These are phyloP conservation scores for Verruconis gallopava DNA, from an alignment of 2,329 filamentous ascomycete species.

Conservation along the genomic window DNA sequence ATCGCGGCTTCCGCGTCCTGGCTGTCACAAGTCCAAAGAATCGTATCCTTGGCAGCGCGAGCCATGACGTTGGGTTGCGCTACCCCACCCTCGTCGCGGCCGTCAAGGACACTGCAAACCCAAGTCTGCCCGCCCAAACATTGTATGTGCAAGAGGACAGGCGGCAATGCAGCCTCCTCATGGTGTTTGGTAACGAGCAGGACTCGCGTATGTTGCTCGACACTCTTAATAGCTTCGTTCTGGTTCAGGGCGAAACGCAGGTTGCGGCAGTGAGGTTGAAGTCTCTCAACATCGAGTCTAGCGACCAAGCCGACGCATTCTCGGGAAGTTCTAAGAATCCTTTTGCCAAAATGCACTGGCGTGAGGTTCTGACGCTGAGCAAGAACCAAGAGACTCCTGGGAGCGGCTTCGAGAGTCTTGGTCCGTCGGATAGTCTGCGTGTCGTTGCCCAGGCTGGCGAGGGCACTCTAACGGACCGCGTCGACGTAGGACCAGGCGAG, in stretches of 20 bases:
- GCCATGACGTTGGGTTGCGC: slow-evolving; percentile 52
- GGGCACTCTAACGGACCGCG: slow-evolving; percentile 67
- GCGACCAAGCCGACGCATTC: slow-evolving; percentile 35
- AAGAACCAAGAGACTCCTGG: slow-evolving; percentile 44
- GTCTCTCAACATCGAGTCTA: slow-evolving; percentile 51
- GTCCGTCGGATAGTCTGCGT: slow-evolving; percentile 64
- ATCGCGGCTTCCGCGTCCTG: slow-evolving; percentile 67
- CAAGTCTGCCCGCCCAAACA: slow-evolving; percentile 53
- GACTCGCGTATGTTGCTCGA: slow-evolving; percentile 61
- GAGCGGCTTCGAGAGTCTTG: slow-evolving; percentile 48
- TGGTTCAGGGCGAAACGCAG: slow-evolving; percentile 1
- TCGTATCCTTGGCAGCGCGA: slow-evolving; percentile 65
- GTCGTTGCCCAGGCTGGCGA: slow-evolving; percentile 63
- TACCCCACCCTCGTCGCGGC: slow-evolving; percentile 60
- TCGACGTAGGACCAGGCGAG: slow-evolving; percentile 46
- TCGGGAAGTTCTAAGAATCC: slow-evolving; percentile 24
- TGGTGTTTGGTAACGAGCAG: slow-evolving; percentile 63
- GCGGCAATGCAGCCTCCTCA: slow-evolving; percentile 56
- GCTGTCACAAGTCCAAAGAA: slow-evolving; percentile 65
- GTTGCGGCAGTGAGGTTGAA: slow-evolving; percentile 19
- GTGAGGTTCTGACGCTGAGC: slow-evolving; percentile 59
- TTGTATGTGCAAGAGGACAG: slow-evolving; percentile 56
- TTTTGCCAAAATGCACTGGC: slow-evolving; percentile 43
- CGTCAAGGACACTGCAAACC: slow-evolving; percentile 19
- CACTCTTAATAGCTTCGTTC: slow-evolving; percentile 55